phyloP scores from a whole-genome alignment of 2,329 filamentous ascomycete genomes.

The Taxawa tesnikishii region DNA sequence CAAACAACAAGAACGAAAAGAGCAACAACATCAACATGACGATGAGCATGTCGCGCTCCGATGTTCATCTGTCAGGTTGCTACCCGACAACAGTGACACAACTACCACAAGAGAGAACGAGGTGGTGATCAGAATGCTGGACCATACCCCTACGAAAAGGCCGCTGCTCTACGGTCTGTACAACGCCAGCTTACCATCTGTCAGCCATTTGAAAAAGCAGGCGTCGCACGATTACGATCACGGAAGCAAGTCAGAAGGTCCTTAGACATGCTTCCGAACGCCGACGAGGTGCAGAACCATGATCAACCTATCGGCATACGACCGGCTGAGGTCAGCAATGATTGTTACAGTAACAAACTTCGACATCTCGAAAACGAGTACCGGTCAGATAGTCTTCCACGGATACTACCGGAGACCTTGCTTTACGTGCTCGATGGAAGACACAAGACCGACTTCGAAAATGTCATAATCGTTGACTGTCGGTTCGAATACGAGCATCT shows the following conservation, averaged over 20 bases:
- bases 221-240: no score
- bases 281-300: constrained; percentile 68
- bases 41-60: no score
- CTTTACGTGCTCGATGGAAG: constrained; percentile 79
- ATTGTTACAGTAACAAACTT: constrained; percentile 58
- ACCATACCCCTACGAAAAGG: no score
- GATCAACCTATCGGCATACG: constrained; percentile 40
- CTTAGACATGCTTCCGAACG: constrained; percentile 94
- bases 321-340: constrained; percentile 76
- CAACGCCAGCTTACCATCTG: no score
- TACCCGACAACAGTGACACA: no score
- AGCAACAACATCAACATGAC: no score
- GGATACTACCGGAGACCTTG: constrained; percentile 72
- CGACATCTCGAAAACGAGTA: constrained; percentile 76
- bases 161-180: no score
- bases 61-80: no score
- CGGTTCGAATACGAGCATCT: constrained; percentile 98
- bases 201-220: no score
- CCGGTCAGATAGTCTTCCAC: constrained; percentile 73
- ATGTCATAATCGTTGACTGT: constrained; percentile 85
- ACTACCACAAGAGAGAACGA: no score
- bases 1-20: no score
- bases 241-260: constrained; percentile 85
- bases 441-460: constrained; percentile 62
- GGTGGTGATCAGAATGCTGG: no score